Base-by-base conservation (phyloP, 805 yeast species). In the Cyberlindnera subsufficiens region DNA sequence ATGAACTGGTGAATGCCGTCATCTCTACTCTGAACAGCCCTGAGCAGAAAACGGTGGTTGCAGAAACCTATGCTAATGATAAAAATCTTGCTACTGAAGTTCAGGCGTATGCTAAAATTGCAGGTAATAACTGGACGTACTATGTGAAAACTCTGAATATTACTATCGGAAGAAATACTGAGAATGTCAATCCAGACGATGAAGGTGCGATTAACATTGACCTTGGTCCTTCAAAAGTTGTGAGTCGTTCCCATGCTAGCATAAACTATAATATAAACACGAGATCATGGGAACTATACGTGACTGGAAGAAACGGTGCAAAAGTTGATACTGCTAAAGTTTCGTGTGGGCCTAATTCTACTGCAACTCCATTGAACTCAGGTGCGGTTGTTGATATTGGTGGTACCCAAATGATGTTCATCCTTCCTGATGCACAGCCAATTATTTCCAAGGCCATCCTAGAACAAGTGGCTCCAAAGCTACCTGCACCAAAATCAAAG, bases 361-460 rank as follows among this genome's bases (percentile, higher is more conserved):
- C 68, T 5, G 69, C 80, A 3, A 73, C 82, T 13, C 74, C 80
- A 11, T 72, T 93, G 43, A 74, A 75, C 40, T 82, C 95, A 2
- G 99, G 99, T n/a, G 86, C 91, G 34, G 79, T 93, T 15, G 65
- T 93, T 44, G 99, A 93, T 56, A 81, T 93, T 37, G 98, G 98
- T 15, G 97, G 97, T 6, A 89, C 96, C 10, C 98, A 93, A 65
- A 93, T 93, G 98, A 91, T 93, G 95, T 93, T 93, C 60, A 93
- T 93, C 32, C 69, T 93, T 51, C 99, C 99, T 2, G 97, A 90
- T 60, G 80, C 86, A 5, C 78, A 79, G 11, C 96, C 96, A 3
- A 67, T 65, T 30, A 72, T 90, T 7, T 75, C 85, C 5, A 60
- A 56, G 17, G 44, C 47, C 33, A 56, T 67, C 3, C 44, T 71